Conservation (phyloP, 1,284 basidiomycete species). For the Hypsizygus ulmarius region DNA sequence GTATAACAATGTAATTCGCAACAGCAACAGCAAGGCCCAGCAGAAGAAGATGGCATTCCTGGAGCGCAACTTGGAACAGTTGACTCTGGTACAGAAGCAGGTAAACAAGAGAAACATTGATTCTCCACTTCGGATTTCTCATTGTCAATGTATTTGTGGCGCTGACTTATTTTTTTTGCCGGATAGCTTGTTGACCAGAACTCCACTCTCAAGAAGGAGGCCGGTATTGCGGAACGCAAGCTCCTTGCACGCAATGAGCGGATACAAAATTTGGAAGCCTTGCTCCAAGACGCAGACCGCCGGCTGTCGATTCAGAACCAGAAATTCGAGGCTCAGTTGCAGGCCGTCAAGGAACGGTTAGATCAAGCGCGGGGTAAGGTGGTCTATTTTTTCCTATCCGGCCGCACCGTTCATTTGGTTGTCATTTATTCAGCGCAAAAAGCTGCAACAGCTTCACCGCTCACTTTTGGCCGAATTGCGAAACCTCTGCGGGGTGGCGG, state of each 20-base stretch:
- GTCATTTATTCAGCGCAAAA: constrained; percentile 63
- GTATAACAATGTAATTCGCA: constrained; percentile 97
- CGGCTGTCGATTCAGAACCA: constrained; percentile 89
- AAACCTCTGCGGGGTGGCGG: constrained; percentile 94
- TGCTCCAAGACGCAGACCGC: constrained; percentile 92
- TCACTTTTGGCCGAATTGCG: constrained; percentile 92
- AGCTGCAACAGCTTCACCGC: constrained; percentile 61
- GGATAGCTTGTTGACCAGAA: constrained; percentile 96
- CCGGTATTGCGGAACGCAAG: constrained; percentile 95
- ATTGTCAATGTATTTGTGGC: neutral
- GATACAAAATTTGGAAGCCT: constrained; percentile 91
- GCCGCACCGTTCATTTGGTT: constrained; percentile 15
- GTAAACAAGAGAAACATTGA: constrained; percentile 37
- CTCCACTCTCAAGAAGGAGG: constrained; percentile 95
- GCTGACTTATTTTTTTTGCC: constrained; percentile 12
- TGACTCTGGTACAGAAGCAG: constrained; percentile 97
- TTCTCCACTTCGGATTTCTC: neutral
- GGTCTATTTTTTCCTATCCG: constrained; percentile 12
- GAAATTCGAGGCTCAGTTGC: constrained; percentile 92
- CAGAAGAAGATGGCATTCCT: constrained; percentile 99
- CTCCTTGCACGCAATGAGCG: constrained; percentile 94
- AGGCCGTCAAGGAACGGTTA: constrained; percentile 88
- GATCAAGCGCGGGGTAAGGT: constrained; percentile 86
- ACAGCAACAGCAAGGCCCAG: constrained; percentile 96
- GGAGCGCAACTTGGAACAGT: constrained; percentile 94